phyloP scores from a whole-genome alignment of 2,329 filamentous ascomycete species.

The Fusarium sp. region DNA sequence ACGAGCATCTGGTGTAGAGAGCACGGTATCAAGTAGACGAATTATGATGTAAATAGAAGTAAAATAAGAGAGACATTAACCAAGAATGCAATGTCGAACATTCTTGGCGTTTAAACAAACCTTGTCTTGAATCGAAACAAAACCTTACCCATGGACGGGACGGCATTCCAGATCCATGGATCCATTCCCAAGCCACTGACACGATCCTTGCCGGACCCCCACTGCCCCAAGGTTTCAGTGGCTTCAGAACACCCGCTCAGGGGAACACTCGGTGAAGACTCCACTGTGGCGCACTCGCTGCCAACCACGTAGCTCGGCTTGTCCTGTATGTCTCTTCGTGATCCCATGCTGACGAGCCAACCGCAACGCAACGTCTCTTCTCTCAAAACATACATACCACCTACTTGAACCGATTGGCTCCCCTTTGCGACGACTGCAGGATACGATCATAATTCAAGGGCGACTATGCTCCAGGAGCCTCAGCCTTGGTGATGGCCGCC shows the following conservation, averaged over 20 bases:
- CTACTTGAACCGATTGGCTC: background rate
- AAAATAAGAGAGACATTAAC: background rate
- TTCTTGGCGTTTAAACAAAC: conserved; percentile 12
- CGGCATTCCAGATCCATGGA: conserved; percentile 30
- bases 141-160: conserved; percentile 11
- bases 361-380: conserved; percentile 9
- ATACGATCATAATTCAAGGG: background rate
- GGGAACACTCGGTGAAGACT: conserved; percentile 19
- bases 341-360: conserved; percentile 17
- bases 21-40: background rate
- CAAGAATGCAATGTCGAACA: background rate
- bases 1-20: conserved; percentile 59
- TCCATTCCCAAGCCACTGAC: conserved; percentile 36
- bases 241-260: conserved; percentile 28
- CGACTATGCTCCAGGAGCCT: conserved; percentile 40
- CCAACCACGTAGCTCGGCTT: conserved; percentile 17
- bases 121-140: conserved; percentile 15
- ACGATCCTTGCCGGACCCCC: conserved; percentile 19
- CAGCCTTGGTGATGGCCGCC: conserved; percentile 48
- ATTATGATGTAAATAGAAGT: conserved; percentile 3
- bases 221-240: conserved; percentile 41
- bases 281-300: conserved; percentile 39
- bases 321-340: conserved; percentile 2
- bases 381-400: conserved; percentile 11
- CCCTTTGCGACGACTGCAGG: background rate